A percentile compares a stretch with the other conserved stretches of the same genome.
phyloP scores from a whole-genome alignment of 371 early-diverging fungal genomes.

The Syncephalis plumigaleata region DNA sequence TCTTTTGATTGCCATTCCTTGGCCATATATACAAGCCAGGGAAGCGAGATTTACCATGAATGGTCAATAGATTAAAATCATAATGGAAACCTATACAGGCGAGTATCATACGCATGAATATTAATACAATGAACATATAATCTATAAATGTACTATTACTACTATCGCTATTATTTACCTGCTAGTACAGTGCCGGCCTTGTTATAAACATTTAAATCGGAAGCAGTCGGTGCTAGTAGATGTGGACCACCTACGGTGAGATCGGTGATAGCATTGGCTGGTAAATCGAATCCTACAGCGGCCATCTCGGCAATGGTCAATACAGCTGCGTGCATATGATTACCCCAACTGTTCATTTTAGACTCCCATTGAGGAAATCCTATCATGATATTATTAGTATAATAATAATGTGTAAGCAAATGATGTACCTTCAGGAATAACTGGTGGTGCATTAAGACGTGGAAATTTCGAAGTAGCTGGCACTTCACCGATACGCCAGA shows the following conservation, averaged over 20 bases:
- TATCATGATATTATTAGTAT: slow-evolving; percentile 1
- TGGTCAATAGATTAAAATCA: slow-evolving; percentile 48
- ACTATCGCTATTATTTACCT: slow-evolving; percentile 11
- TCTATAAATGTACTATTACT: background rate
- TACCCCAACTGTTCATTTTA: slow-evolving; percentile 45
- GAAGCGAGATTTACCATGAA: slow-evolving; percentile 55
- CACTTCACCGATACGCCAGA: slow-evolving; percentile 27
- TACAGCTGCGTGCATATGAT: slow-evolving; percentile 29
- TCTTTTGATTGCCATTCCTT: slow-evolving; percentile 25
- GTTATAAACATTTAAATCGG: slow-evolving; percentile 35
- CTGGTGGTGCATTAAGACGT: slow-evolving; percentile 34
- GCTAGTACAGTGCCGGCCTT: slow-evolving; percentile 39
- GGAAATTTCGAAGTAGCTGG: slow-evolving; percentile 32
- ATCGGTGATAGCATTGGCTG: slow-evolving; percentile 22
- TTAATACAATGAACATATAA: background rate
- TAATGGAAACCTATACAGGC: slow-evolving; percentile 27
- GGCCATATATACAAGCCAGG: slow-evolving; percentile 57
- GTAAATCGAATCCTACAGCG: slow-evolving; percentile 37
- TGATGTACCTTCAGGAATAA: slow-evolving; percentile 28
- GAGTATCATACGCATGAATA: background rate
- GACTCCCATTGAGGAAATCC: slow-evolving; percentile 24
- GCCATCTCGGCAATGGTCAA: slow-evolving; percentile 30
- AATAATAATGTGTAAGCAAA: background rate
- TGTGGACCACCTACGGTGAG: slow-evolving; percentile 39
- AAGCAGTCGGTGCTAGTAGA: slow-evolving; percentile 47